Base-by-base conservation (phyloP, 169 alveolate genomes). In the Plasmodium vivax region DNA sequence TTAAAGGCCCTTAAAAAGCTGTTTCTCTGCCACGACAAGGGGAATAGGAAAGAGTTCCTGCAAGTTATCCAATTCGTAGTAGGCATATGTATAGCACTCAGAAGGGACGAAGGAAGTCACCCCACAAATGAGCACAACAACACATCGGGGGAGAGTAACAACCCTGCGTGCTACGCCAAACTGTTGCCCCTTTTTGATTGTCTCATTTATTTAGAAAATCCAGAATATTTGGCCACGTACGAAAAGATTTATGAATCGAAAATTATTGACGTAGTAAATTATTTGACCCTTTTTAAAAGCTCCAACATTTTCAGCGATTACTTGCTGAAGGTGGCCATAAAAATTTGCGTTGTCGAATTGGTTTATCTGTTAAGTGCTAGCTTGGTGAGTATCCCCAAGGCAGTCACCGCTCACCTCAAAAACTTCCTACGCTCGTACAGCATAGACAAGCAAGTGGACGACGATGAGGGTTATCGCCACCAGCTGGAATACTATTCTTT, bases 231-330 rank as follows among this genome's bases (percentile, higher is more conserved):
- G 54, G n/a, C 82, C 12, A 92, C 95, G 45, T 56, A 92, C 84
- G 82, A 32, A 47, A 82, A 92, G 43, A 72, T 92, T 72, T 92
- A 92, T 54, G 82, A 81, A 10, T 92, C 95, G 10, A 92, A 82
- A 82, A 82, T 92, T 51, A 30, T 51, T 5, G 95, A 92, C 47
- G 43, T 92, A 73, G 62, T 92, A 82, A 81, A 73, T 45, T 82
- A 82, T 72, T 51, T 92, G 19, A 73, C 32, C 19, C 8, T 16
- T 38, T 82, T 92, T 14, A 82, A 82, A 81, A 82, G 34, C 27
- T 43, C 38, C 12, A 54, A 92, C 84, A 45, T 82, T 45, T 92
- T 82, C 2, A 82, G 56, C 34, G 92, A 92, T 32, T 56, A 74
- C 56, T n/a, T 92, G 45, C 54, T 82, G 14, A 92, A 92, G 83